phyloP scores from a whole-genome alignment of 208 protist genomes.

The Crithidia expoeki region DNA sequence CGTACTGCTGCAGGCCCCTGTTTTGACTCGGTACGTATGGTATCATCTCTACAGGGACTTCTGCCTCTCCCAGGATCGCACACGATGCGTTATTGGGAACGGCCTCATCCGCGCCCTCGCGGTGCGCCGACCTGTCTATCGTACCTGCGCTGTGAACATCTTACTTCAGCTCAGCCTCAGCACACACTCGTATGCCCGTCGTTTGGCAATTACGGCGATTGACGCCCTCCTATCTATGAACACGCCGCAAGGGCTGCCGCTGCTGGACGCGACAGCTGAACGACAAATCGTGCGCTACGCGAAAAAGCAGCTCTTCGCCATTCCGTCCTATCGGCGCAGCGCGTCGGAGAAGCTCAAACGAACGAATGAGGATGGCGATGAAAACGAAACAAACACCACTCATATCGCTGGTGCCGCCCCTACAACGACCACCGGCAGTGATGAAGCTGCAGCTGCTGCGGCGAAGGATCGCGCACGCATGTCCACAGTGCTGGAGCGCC shows the following conservation, averaged over 20 bases:
- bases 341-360: conserved; percentile 20
- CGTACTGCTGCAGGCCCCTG: conserved; percentile 69
- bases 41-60: conserved; percentile 68
- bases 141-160: conserved; percentile 65
- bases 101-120: conserved; percentile 60
- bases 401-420: conserved; percentile 1
- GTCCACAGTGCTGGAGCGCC: conserved; percentile 47
- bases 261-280: conserved; percentile 56
- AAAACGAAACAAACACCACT: conserved; percentile 7
- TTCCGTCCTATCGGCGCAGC: conserved; percentile 45
- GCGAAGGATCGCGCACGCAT: conserved; percentile 34
- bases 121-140: conserved; percentile 52
- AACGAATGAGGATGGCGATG: conserved; percentile 21
- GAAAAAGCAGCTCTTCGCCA: conserved; percentile 62
- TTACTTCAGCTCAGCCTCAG: conserved; percentile 59
- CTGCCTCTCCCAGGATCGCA: conserved; percentile 60
- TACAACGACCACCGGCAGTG: too few species aligned
- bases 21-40: conserved; percentile 74
- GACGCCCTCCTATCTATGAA: conserved; percentile 41
- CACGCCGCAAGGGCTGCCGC: conserved; percentile 9
- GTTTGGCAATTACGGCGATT: conserved; percentile 62
- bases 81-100: conserved; percentile 65
- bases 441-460: too few species aligned
- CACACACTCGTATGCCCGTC: conserved; percentile 55
- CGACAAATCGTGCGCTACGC: conserved; percentile 67